Base-by-base conservation (phyloP, 1,284 basidiomycete species). In the Sparassis latifolia region DNA sequence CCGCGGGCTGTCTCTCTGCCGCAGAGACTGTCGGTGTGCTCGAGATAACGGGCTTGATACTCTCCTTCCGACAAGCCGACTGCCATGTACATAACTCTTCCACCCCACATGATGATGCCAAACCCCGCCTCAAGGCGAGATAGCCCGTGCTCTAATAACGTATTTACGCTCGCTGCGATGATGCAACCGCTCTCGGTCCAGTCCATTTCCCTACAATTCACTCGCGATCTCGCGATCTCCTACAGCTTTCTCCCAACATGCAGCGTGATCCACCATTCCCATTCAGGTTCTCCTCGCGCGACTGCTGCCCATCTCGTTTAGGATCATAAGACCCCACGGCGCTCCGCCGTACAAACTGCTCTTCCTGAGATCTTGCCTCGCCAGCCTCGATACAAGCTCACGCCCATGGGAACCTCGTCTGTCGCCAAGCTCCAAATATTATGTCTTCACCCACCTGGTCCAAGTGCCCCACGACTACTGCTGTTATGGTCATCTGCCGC, bases 301-400 rank as follows among this genome's bases (percentile, higher is more conserved):
- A 47, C 52, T 49, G 50, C 51, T 30, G 40, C 49, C 44, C 55
- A 52, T 46, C 58, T 49, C 48, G 47, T 52, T 39, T 44, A 41
- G 49, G 51, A 55, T 62, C 61, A 62, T 47, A 55, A 49, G 61
- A 59, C 61, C 56, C 20, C 39, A 52, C 55, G 55, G 59, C 59
- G 59, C 61, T 58, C 59, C 59, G 58, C 49, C 54, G 38, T 50
- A 55, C 49, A 58, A 32, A 6, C 53, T 54, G 49, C 50, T 38
- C 45, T 33, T 31, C 40, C 45, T 20, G 20, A 20, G 20, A 20
- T 20, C 20, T 20, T 20, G 20, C 35, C 33, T 47, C 48, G 40
- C 51, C 41, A 31, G 20, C 20, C 20, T 20, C 20, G 20, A 20
- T 20, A 20, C 20, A 20, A 20, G 42, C 54, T 54, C 58, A 61